Base-by-base conservation (phyloP, 2,329 filamentous ascomycete species). In the Aureobasidium sp. region DNA sequence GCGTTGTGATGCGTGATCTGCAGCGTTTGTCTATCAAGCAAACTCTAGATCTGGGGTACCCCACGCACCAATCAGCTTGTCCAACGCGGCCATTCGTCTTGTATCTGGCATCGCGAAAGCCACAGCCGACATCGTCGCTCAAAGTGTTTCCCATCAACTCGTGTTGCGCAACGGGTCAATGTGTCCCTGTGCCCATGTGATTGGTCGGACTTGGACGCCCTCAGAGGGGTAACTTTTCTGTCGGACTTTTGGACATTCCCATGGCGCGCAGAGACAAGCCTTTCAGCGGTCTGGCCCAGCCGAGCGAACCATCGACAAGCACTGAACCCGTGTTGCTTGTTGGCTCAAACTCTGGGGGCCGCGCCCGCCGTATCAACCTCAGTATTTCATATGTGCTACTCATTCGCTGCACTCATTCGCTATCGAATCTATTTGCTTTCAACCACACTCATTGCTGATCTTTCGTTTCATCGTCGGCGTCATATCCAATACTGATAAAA, bases 231-330 rank as follows among this genome's bases (percentile, higher is more conserved):
- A 34, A n/a, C 52, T 46, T 57, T 57, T 1, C 27, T 24, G 41
- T 10, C 32, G 32, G 20, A 53, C 2, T 34, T 44, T 32, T 44
- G 39, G 10, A 41, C 53, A 29, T 43, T 27, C 17, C 37, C 37
- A 20, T 20, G 15, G 26, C 7, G 46, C 51, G 37, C 20, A 20
- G 41, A 36, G 32, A 10, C 39, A 57, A 57, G 39, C 39, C 53
- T 57, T 41, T 5, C 8, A 17, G 53, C 41, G 53, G 39, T 57
- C 53, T 57, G 27, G 39, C 55, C n/a, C 43, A 13, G 20, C 27
- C 20, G 39, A 59, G 55, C 55, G 55, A 59, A 59, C 55, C 43
- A 59, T 59, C 43, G 12, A 24, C 32, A 7, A 26, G 20, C 20
- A 10, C 8, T 27, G 20, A 48, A 48, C 27, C 32, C 55, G 55